Evolutionary conservation across 805 yeast species (phyloP), one percentile per base, ranked within the genome.

Genomic region (Metschnikowia arizonensis): DNA sequence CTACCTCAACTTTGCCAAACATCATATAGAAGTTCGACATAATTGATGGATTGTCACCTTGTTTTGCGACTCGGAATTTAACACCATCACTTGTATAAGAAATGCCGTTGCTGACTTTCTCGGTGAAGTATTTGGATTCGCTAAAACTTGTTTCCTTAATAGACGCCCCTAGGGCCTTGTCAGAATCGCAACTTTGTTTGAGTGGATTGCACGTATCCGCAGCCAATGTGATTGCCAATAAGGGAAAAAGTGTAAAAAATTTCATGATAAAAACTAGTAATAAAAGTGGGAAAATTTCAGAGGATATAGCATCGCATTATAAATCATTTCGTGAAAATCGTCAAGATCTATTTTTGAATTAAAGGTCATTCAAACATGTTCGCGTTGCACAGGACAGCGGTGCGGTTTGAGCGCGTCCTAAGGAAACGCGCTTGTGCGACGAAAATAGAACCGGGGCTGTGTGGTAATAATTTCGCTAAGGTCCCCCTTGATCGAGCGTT

Each of bases 1-100:
- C 72, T 5, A 81, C 88, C 62, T 86, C 95, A 25, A 88, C 78
- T 52, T 81, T 81, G 47, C 97, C 97, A 63, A 82, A 90, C 93
- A 89, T 86, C 55, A 90, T 78, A 67, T 88, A 88, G 62, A 85
- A 88, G 50, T 83, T 76, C 4, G 96, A 87, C 53, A 73, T 75
- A 45, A 88, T 65, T 5, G 89, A 76, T 3, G 97, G 97, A 59
- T 86, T 85, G 60, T 88, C 93, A 48, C 72, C 82, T 54, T 83
- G 71, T 52, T 82, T 69, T 2, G 76, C 69, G 33, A 90, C 62
- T 1, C 83, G 76, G 54, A 90, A 63, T 32, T 66, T 58, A 10
- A 82, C 64, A n/a, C 97, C 97, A 23, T 77, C 76, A 6, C 66
- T 69, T 7, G 69, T 53, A 54, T 72, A 74, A 3, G 59, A 48